Percentiles rank a stretch among this genome's conserved stretches.
phyloP scores from a whole-genome alignment of 2,329 filamentous ascomycete genomes.

The Fusarium sarcochroum region DNA sequence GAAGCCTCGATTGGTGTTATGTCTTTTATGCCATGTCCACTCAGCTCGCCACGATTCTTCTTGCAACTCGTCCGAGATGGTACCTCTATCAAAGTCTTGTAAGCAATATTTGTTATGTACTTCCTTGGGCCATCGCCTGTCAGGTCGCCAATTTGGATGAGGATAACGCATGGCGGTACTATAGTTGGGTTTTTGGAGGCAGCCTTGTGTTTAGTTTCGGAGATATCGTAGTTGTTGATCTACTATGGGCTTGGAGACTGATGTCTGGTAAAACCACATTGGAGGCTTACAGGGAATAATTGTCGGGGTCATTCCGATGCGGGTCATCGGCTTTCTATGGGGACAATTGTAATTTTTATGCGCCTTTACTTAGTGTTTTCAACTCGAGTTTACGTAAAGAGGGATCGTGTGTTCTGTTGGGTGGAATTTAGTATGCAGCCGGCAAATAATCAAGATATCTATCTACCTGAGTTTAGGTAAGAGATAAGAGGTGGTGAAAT shows the following conservation, averaged over 20 bases:
- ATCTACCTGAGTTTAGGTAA: too few species aligned
- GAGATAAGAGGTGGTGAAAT: too few species aligned
- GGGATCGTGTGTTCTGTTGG: too few species aligned
- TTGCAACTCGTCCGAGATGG: conserved; percentile 75
- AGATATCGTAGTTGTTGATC: conserved; percentile 65
- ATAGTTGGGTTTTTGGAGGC: conserved; percentile 76
- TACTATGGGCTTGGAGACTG: conserved; percentile 66
- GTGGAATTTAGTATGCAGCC: neutral
- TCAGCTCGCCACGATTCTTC: conserved; percentile 74
- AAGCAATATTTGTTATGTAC: conserved; percentile 77
- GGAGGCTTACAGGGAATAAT: conserved; percentile 51
- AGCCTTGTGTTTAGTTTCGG: conserved; percentile 77
- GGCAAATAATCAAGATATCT: too few species aligned
- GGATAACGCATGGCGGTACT: conserved; percentile 75
- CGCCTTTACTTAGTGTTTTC: neutral
- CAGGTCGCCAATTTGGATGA: conserved; percentile 62
- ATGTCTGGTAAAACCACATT: conserved; percentile 59
- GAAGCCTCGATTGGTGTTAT: conserved; percentile 75
- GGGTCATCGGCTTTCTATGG: neutral
- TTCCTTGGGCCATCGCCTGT: conserved; percentile 79
- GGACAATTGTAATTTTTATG: neutral
- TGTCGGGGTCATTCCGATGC: neutral
- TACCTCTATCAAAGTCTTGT: conserved; percentile 77
- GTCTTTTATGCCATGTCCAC: conserved; percentile 77
- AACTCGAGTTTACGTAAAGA: neutral